Evolutionary conservation across 2,329 filamentous ascomycete species (phyloP), one percentile per base, ranked within the genome.

Genomic region (Ciborinia camelliae): DNA sequence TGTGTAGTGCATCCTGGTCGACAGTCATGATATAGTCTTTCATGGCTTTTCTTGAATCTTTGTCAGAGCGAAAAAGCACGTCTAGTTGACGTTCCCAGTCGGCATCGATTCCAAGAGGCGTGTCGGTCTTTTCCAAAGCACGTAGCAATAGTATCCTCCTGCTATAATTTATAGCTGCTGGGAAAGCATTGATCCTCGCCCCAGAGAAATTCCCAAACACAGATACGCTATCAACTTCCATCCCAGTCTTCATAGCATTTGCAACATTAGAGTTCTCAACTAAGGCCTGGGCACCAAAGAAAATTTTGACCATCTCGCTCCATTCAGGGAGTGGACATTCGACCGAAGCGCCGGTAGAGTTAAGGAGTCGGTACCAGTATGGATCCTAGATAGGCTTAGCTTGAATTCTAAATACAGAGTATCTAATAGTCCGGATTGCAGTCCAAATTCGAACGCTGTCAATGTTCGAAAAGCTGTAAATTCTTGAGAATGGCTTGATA

Each of bases 41-140:
- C 63, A 92, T 81, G 7, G 81, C 81, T 32, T 82, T 76, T 48
- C 91, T 83, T 14, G 86, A 86, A 53, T 82, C 79, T 65, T 89
- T 82, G 72, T 94, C 90, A 6, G 88, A 90, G 48, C 86, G 83
- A 37, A 95, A 81, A 8, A 89, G 81, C 1, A 87, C 85, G 69
- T 93, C 90, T 2, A 98, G 80, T 69, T 90, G 89, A 53, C 88
- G 82, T 74, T 92, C 90, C 95, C 95, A 98, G 68, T 94, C 90
- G 53, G 89, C 86, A 70, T 94, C 89, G 30, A 92, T 82, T 68
- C 76, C 47, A 50, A 74, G 67, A 9, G 73, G 71, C 0, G 67
- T 70, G 23, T 48, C 71, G 1, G 73, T 72, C 28, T 71, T 69
- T 50, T 75, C 68, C 18, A 75, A 64, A 47, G 86, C 85, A 72